Conservation (phyloP, 23 red algal species). For the Chondrus crispus region DNA sequence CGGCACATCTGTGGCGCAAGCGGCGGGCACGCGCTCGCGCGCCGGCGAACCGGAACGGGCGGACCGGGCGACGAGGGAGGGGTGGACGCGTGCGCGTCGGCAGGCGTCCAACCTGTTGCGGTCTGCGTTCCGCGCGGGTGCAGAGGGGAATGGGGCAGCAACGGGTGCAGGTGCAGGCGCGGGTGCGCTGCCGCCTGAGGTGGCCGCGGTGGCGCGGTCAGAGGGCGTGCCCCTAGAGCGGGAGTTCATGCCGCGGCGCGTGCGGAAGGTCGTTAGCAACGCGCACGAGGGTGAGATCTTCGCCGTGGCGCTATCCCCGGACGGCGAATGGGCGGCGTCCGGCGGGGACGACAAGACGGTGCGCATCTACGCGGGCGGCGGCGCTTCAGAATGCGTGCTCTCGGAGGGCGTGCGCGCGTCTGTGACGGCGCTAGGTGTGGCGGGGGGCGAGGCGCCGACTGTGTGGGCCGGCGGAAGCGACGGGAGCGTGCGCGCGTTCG, state of each 20-base stretch:
- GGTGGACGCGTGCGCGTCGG: too few relatives aligned
- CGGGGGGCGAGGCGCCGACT: too few relatives aligned
- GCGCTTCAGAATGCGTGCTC: too few relatives aligned
- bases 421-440: too few relatives aligned
- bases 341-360: slow-evolving; percentile 51
- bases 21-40: background rate
- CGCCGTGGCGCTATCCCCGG: slow-evolving; percentile 21
- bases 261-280: background rate
- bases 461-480: too few relatives aligned
- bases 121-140: background rate
- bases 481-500: too few relatives aligned
- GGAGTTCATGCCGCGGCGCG: background rate
- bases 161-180: background rate
- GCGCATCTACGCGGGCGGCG: slow-evolving; percentile 16
- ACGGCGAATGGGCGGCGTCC: slow-evolving; percentile 42
- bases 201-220: background rate
- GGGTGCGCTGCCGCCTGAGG: background rate
- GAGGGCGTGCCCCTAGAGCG: background rate
- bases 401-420: too few relatives aligned
- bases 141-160: background rate
- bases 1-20: too few relatives aligned
- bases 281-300: slow-evolving; percentile 49
- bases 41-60: background rate
- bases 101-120: background rate
- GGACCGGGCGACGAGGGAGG: too few relatives aligned